A percentile compares a stretch with the other conserved stretches of the same genome.
These are phyloP conservation scores for Exophiala xenobiotica DNA, from an alignment of 2,329 filamentous ascomycete species.

Conservation along the genomic window DNA sequence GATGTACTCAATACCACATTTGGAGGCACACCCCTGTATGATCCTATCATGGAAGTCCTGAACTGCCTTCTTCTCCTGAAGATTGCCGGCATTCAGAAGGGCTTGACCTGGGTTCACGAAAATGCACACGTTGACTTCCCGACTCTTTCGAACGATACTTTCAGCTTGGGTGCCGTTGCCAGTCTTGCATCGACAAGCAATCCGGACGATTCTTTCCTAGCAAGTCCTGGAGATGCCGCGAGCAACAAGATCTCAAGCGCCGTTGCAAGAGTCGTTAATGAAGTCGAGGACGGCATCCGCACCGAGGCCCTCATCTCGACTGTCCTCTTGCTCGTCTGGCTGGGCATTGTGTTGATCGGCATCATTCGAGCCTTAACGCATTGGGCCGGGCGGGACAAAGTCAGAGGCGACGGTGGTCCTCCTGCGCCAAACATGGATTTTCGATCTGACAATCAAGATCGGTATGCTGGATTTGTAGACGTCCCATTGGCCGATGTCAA, in stretches of 20 bases:
- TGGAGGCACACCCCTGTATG: slow-evolving; percentile 74
- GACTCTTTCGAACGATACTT: slow-evolving; percentile 72
- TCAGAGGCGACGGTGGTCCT: slow-evolving; percentile 59
- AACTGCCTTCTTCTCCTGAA: slow-evolving; percentile 88
- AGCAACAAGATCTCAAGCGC: slow-evolving; percentile 79
- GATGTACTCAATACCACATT: slow-evolving; percentile 74
- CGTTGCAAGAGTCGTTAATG: slow-evolving; percentile 66
- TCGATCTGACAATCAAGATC: slow-evolving; percentile 29
- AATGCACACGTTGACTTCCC: slow-evolving; percentile 82
- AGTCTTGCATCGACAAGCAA: slow-evolving; percentile 52
- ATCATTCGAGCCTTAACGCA: slow-evolving; percentile 64
- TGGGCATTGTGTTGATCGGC: slow-evolving; percentile 74
- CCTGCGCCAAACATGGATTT: slow-evolving; percentile 28
- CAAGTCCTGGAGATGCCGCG: slow-evolving; percentile 70
- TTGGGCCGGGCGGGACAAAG: slow-evolving; percentile 60
- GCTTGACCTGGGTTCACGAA: slow-evolving; percentile 89
- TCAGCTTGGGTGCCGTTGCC: slow-evolving; percentile 72
- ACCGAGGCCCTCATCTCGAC: slow-evolving; percentile 79
- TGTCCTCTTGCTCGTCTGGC: slow-evolving; percentile 71
- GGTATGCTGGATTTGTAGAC: slow-evolving; percentile 37
- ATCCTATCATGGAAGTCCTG: slow-evolving; percentile 75
- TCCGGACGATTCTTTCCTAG: slow-evolving; percentile 67
- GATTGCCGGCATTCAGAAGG: slow-evolving; percentile 78
- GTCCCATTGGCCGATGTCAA: slow-evolving; percentile 39
- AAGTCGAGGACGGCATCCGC: slow-evolving; percentile 66